Conservation (phyloP, 2,329 filamentous ascomycete species). For the Escovopsis sp. region DNA sequence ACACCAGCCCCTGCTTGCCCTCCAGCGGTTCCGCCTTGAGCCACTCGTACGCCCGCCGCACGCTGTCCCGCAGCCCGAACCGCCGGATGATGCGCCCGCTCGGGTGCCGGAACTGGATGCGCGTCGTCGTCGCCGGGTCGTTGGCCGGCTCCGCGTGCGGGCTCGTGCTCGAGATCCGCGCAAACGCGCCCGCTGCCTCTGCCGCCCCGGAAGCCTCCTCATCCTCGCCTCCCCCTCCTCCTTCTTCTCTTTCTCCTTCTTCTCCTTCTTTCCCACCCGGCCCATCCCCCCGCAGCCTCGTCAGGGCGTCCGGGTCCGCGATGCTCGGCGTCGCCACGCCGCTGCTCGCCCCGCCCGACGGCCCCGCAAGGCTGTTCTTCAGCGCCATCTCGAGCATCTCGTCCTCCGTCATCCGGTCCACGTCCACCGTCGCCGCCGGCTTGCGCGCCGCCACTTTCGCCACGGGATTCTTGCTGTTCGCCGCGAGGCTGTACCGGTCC, state of each 20-base stretch:
- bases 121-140: constrained; percentile 57
- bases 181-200: constrained; percentile 35
- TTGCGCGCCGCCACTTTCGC: constrained; percentile 49
- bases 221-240: too few species aligned
- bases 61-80: constrained; percentile 63
- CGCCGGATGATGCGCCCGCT: constrained; percentile 73
- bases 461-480: constrained; percentile 84
- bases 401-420: constrained; percentile 87
- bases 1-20: constrained; percentile 61
- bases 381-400: constrained; percentile 94
- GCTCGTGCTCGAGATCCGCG: constrained; percentile 53
- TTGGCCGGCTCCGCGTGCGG: constrained; percentile 67
- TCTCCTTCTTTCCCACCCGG: too few species aligned
- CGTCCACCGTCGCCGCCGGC: constrained; percentile 43
- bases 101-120: constrained; percentile 85
- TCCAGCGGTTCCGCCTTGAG: constrained; percentile 78
- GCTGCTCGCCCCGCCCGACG: constrained; percentile 4
- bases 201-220: neutral
- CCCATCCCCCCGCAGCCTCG: constrained; percentile 40
- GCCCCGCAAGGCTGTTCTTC: constrained; percentile 64
- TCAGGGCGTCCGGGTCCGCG: constrained; percentile 77
- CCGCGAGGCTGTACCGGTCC: constrained; percentile 85
- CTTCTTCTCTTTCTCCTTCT: too few species aligned
- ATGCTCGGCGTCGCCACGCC: constrained; percentile 34
- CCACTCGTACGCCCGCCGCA: constrained; percentile 87